Conservation (phyloP, 2,329 filamentous ascomycete genomes). For the Didymella pinodella region DNA sequence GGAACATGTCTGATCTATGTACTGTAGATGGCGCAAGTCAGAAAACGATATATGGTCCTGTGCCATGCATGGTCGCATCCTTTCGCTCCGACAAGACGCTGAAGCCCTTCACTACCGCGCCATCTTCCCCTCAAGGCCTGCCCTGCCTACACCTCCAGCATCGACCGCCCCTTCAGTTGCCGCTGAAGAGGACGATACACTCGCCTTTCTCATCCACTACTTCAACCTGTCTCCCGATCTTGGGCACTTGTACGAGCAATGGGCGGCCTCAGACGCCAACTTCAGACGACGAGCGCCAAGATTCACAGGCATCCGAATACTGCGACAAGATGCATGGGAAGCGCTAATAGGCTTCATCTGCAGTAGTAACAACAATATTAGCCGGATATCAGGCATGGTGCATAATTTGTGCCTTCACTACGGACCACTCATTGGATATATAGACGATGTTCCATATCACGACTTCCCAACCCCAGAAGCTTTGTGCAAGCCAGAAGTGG, state of each 20-base stretch:
- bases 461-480: slow-evolving; percentile 83
- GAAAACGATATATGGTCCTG: slow-evolving; percentile 86
- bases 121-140: slow-evolving; percentile 62
- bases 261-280: slow-evolving; percentile 85
- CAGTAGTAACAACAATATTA: slow-evolving; percentile 98
- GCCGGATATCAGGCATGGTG: slow-evolving; percentile 94
- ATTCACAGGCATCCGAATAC: slow-evolving; percentile 89
- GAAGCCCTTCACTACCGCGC: slow-evolving; percentile 81
- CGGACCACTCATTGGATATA: slow-evolving; percentile 74
- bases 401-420: slow-evolving; percentile 90
- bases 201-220: slow-evolving; percentile 79
- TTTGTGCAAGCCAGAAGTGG: slow-evolving; percentile 77
- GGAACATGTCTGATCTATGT: slow-evolving; percentile 13
- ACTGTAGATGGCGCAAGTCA: slow-evolving; percentile 83
- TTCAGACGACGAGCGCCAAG: slow-evolving; percentile 86
- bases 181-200: slow-evolving; percentile 71
- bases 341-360: slow-evolving; percentile 94
- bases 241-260: slow-evolving; percentile 78
- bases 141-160: slow-evolving; percentile 21
- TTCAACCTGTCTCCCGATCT: slow-evolving; percentile 86
- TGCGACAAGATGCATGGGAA: slow-evolving; percentile 97
- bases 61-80: slow-evolving; percentile 81
- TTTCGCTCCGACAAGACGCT: slow-evolving; percentile 84
- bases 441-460: slow-evolving; percentile 77
- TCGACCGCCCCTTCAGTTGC: slow-evolving; percentile 37